Conservation (phyloP, 2,329 filamentous ascomycete species). For the Sporothrix dimorphospora region DNA sequence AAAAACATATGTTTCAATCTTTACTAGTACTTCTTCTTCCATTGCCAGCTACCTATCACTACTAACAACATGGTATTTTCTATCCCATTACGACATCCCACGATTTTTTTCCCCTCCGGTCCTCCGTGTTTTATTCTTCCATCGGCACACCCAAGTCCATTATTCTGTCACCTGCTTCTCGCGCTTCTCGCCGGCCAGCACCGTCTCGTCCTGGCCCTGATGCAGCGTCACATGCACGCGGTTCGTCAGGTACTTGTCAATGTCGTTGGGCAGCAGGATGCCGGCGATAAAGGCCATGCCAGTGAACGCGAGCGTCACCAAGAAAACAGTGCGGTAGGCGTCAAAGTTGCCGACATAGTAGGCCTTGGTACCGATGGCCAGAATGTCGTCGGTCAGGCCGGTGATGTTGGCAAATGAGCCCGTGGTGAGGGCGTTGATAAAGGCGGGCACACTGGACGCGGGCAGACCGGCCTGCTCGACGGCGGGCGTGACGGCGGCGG, state of each 20-base stretch:
- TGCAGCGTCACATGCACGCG: slow-evolving; percentile 43
- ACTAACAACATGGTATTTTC: neutral
- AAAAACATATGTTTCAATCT: too few species aligned
- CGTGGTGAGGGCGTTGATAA: slow-evolving; percentile 41
- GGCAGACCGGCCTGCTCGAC: slow-evolving; percentile 46
- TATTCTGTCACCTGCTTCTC: neutral
- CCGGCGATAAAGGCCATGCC: slow-evolving; percentile 40
- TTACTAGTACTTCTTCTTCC: too few species aligned
- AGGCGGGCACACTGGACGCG: slow-evolving; percentile 40
- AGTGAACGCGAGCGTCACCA: slow-evolving; percentile 43
- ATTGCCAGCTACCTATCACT: neutral
- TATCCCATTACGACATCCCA: neutral
- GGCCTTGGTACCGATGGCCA: slow-evolving; percentile 39
- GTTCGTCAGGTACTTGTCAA: slow-evolving; percentile 41
- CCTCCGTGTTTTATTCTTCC: neutral
- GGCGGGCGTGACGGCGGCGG: slow-evolving; percentile 40
- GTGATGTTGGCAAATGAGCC: slow-evolving; percentile 39
- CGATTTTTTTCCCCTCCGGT: neutral
- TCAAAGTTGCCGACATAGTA: slow-evolving; percentile 42
- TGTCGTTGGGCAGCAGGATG: slow-evolving; percentile 40
- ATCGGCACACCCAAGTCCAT: neutral
- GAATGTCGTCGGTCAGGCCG: slow-evolving; percentile 40
- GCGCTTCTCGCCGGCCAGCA: slow-evolving; percentile 15
- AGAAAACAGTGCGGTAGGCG: slow-evolving; percentile 43
- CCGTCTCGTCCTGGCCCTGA: slow-evolving; percentile 36